Evolutionary conservation across 345 rosid genomes (phyloP).

Genomic region (Excoecaria cochinchinensis): DNA sequence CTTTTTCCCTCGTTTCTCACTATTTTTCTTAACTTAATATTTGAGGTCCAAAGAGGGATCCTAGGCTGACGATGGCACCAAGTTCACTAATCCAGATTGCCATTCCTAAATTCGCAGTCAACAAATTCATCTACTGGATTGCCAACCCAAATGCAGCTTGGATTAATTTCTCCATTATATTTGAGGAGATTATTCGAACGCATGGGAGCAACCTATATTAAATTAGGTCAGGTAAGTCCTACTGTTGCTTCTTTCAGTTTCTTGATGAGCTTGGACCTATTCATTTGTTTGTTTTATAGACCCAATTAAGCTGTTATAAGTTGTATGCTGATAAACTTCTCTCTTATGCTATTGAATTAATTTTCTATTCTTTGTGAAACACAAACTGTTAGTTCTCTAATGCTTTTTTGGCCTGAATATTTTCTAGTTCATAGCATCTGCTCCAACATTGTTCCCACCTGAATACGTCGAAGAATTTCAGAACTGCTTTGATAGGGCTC

Average conservation of each 20-base stretch:
- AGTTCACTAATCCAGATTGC: not conserved
- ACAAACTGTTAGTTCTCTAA: constrained; percentile 8
- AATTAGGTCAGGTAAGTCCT: constrained; percentile 77
- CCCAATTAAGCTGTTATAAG: not conserved
- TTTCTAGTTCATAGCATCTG: constrained; percentile 85
- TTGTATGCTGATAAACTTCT: not conserved
- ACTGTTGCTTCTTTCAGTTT: not conserved
- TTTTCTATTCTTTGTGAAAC: not conserved
- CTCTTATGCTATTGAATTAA: not conserved
- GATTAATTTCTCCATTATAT: constrained; percentile 81
- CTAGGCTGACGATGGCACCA: not conserved
- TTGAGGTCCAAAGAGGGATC: not conserved
- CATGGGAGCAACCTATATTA: constrained; percentile 97
- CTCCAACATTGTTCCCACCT: constrained; percentile 87
- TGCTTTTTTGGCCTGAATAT: constrained; percentile 23
- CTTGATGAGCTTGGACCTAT: not conserved
- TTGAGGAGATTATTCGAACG: constrained; percentile 92
- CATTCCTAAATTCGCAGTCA: constrained; percentile 44
- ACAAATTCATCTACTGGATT: constrained; percentile 56
- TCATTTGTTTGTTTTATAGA: constrained; percentile 4
- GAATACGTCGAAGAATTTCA: constrained; percentile 90
- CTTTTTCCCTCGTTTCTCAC: not conserved
- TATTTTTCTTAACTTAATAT: constrained; percentile 3
- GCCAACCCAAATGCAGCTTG: constrained; percentile 68
- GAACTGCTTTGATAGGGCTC: constrained; percentile 90